phyloP scores from a whole-genome alignment of 1,284 basidiomycete genomes.

The Athelia psychrophila region DNA sequence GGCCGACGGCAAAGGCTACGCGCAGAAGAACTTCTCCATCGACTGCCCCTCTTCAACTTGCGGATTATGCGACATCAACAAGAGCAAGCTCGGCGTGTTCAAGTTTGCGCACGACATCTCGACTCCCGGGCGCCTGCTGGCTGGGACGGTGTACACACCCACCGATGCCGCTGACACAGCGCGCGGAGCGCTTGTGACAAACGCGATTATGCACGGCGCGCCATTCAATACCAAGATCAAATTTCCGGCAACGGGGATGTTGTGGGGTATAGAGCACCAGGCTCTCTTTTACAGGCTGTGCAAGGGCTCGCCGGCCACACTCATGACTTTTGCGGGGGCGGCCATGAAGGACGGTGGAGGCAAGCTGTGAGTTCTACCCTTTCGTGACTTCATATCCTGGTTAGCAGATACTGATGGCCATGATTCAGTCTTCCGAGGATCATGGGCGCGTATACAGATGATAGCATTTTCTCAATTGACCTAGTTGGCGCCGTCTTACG shows the following conservation, averaged over 20 bases:
- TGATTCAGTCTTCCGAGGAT: constrained; percentile 29
- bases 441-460: constrained; percentile 41
- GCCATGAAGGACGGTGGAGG: constrained; percentile 10
- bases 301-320: constrained; percentile 7
- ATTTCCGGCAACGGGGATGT: background rate
- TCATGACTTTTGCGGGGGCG: constrained; percentile 2
- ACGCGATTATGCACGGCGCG: constrained; percentile 9
- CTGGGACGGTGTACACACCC: constrained; percentile 23
- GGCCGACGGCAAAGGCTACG: constrained; percentile 30
- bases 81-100: constrained; percentile 27
- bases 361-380: constrained; percentile 10
- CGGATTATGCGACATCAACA: constrained; percentile 31
- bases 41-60: constrained; percentile 16
- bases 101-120: constrained; percentile 33
- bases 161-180: constrained; percentile 8
- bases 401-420: background rate
- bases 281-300: constrained; percentile 5
- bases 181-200: constrained; percentile 21
- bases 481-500: constrained; percentile 40
- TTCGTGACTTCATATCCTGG: constrained; percentile 4
- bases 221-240: background rate
- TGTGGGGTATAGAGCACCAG: constrained; percentile 7
- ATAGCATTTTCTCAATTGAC: constrained; percentile 49
- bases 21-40: constrained; percentile 31
- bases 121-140: background rate